Base-by-base conservation (phyloP, 2,329 filamentous ascomycete species). In the Cladosporium oxysporum region DNA sequence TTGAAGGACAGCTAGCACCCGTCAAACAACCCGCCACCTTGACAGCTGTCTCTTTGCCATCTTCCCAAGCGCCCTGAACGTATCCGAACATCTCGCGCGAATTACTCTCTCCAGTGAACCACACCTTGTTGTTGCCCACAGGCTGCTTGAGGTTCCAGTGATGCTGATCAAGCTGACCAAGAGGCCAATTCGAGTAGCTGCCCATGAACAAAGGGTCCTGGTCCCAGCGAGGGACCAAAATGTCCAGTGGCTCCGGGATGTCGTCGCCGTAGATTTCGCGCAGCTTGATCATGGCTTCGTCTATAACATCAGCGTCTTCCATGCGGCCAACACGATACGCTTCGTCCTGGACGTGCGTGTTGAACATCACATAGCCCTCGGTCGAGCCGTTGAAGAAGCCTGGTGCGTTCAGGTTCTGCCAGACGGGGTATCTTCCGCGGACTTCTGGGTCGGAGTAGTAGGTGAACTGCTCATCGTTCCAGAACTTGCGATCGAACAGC, bases 171-270 rank as follows among this genome's bases (percentile, higher is more conserved):
- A 91, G 78, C 0, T 85, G 88, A 0, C 85, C 85, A 0, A 83
- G 78, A 0, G 88, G 88, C 89, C 88, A 91, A 73, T 90, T 90
- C 44, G 85, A 88, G 76, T 89, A 91, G 26, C 84, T 87, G 3
- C 88, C 88, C 63, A 83, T 86, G 0, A 81, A 71, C 83, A 83
- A 84, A 2, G 81, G 81, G 37, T 76, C 77, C 3, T 73, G 71
- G 16, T 75, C 84, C 87, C 86, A 89, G 47, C 85, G 81, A 1
- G 88, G 87, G 68, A 89, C 90, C 71, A 81, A 79, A 71, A 90
- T 88, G 0, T 80, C 83, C 0, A 80, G 83, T 0, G 88, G 88
- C 23, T 89, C 84, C 0, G 87, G 87, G 3, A 90, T 71, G 18
- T 79, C 78, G 16, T 84, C 78, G 0, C 86, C 86, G 66, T 88